Base-by-base conservation (phyloP, 1,139 yeast genomes). In the Kodamaea arcana region DNA sequence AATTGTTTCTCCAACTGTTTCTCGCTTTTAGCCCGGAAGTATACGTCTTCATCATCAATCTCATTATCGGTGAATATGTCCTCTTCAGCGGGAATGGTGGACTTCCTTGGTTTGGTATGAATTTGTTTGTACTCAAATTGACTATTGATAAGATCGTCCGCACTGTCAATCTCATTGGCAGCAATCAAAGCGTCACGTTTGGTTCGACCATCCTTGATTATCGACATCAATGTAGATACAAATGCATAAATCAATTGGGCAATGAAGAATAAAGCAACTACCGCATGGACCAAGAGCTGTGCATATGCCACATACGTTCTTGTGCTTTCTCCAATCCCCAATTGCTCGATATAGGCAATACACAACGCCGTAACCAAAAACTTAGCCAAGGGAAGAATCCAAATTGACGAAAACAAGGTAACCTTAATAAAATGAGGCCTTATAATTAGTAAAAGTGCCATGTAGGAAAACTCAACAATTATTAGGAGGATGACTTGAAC, bases 401-500 rank as follows among this genome's bases (percentile, higher is more conserved):
- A 56, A 30, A 62, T 57, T 8, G 71, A 49, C 5, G 73, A 58
- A 25, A 61, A 56, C 62, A 68, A 62, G n/a, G 60, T 51, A 24
- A 69, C 45, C 24, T 48, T 53, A 15, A 65, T 58, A 46, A 52
- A 75, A 40, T 58, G 65, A 1, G 82, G 82, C 30, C 61, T 56
- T 35, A 58, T 42, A 1, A 50, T 29, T 13, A 69, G 39, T 25
- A 73, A 42, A 4, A 59, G 35, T 1, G 59, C 30, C 24, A 71
- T 45, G 31, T 65, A 62, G 3, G 54, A 16, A 15, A 60, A 41
- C 40, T 74, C 75, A 2, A 66, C 24, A 1, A 62, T 44, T 5
- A 71, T 52, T 29, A 75, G 50, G n/a, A 65, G 35, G 2, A 56
- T 42, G 0, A 75, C 69, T 44, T 76, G 81, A 3, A 62, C 66